A percentile compares a stretch with the other conserved stretches of the same genome.
Evolutionary conservation across 306 rosid species (phyloP).

Genomic region (Rosa chinensis): DNA sequence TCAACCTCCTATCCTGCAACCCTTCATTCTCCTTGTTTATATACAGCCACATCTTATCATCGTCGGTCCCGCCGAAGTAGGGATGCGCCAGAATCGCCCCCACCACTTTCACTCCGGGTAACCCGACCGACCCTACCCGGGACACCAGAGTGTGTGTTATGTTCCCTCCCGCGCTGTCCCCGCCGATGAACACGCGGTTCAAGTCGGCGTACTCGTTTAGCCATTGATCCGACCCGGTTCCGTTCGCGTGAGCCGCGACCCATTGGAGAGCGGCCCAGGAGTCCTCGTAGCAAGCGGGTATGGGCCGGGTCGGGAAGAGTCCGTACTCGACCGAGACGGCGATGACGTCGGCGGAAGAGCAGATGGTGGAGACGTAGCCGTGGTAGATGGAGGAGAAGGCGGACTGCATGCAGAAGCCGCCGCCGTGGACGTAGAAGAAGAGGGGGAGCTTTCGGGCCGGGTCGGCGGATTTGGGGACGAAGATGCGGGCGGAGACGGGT

Average conservation of each 20-base stretch:
- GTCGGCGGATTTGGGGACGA: slow-evolving; percentile 22
- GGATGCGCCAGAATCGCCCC: slow-evolving; percentile 46
- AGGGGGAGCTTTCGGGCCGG: slow-evolving; percentile 21
- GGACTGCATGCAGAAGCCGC: slow-evolving; percentile 39
- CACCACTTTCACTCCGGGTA: slow-evolving; percentile 25
- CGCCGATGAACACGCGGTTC: slow-evolving; percentile 19
- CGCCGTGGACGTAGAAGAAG: slow-evolving; percentile 43
- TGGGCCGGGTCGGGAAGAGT: slow-evolving; percentile 34
- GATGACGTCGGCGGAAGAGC: slow-evolving; percentile 19
- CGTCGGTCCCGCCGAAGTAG: slow-evolving; percentile 34
- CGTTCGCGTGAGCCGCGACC: slow-evolving; percentile 35
- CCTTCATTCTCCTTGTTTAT: slow-evolving; percentile 41
- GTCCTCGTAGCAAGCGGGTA: slow-evolving; percentile 44
- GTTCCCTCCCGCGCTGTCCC: slow-evolving; percentile 59
- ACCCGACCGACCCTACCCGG: slow-evolving; percentile 25
- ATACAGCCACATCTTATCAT: slow-evolving; percentile 48
- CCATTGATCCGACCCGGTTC: slow-evolving; percentile 47
- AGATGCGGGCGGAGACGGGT: slow-evolving; percentile 35
- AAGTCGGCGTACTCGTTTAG: slow-evolving; percentile 35
- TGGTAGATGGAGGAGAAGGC: slow-evolving; percentile 31
- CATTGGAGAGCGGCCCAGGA: slow-evolving; percentile 55
- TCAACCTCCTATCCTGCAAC: slow-evolving; percentile 32
- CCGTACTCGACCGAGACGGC: slow-evolving; percentile 47
- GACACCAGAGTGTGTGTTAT: slow-evolving; percentile 22
- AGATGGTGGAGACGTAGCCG: slow-evolving; percentile 18